phyloP scores from a whole-genome alignment of 1,139 yeast species.

The Zygosaccharomyces pseudobailii region DNA sequence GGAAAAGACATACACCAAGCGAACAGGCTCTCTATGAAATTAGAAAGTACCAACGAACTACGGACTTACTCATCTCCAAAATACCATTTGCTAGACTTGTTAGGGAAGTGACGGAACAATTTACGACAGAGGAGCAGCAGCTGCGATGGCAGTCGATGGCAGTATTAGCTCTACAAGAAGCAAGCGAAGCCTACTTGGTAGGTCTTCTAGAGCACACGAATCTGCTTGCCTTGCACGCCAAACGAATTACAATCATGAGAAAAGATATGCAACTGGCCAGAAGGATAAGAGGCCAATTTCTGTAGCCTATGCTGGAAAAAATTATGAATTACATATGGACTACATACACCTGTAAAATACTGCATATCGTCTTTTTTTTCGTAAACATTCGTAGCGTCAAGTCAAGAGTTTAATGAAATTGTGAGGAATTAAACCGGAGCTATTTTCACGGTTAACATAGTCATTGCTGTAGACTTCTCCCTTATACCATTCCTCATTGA shows the following conservation, averaged over 20 bases:
- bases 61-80: conserved; percentile 73
- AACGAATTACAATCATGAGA: conserved; percentile 90
- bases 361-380: not conserved
- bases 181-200: conserved; percentile 83
- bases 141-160: conserved; percentile 91
- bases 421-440: conserved; percentile 29
- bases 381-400: not conserved
- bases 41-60: conserved; percentile 67
- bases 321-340: not conserved
- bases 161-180: conserved; percentile 83
- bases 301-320: conserved; percentile 1
- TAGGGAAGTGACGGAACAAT: conserved; percentile 74
- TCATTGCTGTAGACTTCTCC: conserved; percentile 33
- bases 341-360: not conserved
- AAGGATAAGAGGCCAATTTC: conserved; percentile 64
- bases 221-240: conserved; percentile 86
- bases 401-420: conserved; percentile 28
- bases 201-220: conserved; percentile 88
- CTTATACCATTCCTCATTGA: conserved; percentile 32
- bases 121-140: conserved; percentile 46
- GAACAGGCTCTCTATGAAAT: conserved; percentile 74
- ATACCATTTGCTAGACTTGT: conserved; percentile 86
- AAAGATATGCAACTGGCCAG: conserved; percentile 90
- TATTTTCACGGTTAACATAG: conserved; percentile 19
- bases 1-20: conserved; percentile 65